Base-by-base conservation (phyloP, 306 rosid species). In the Begonia masoniana region DNA sequence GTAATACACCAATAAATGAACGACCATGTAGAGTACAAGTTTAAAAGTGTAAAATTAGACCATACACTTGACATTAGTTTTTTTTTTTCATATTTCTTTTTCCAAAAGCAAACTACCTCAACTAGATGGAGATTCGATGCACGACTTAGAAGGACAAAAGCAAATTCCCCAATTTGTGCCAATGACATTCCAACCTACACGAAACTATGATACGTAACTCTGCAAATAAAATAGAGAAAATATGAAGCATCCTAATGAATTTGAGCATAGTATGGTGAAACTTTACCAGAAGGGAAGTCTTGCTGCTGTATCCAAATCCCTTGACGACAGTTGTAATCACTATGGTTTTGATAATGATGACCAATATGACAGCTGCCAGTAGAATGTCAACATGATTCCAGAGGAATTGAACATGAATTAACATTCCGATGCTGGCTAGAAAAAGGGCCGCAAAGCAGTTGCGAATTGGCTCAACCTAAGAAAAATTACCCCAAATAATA, bases 351-450 rank as follows among this genome's bases (percentile, higher is more conserved):
- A 86, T 62, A 56, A 86, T 50, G 58, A 92, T 70, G 72, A 92
- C 99, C 93, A 92, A 74, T 62, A 86, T 79, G 66, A 92, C 96
- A 62, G 99, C 78, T 59, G 96, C 99, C 58, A 92, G 73, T 71
- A 92, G 81, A 56, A 86, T 92, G 66, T 92, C 96, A 77, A 92
- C 91, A 55, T 86, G 96, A 68, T 71, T 86, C 96, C 99, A 92
- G 47, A 92, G 96, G 75, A 92, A 92, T 55, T 86, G 99, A 65
- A 92, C 94, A 69, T 86, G 83, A 70, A 92, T 92, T 62, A 86
- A 77, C 99, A 86, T 92, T 73, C 99, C 99, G 71, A 92, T 86
- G 88, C 96, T 83, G 64, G 96, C 99, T 35, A 92, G 89, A 71
- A 92, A 92, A 66, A 81, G 87, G 31, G 99, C 96, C 19, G 99